Evolutionary conservation across 1,284 basidiomycete genomes (phyloP).

Genomic region (Pseudozyma sp.): DNA sequence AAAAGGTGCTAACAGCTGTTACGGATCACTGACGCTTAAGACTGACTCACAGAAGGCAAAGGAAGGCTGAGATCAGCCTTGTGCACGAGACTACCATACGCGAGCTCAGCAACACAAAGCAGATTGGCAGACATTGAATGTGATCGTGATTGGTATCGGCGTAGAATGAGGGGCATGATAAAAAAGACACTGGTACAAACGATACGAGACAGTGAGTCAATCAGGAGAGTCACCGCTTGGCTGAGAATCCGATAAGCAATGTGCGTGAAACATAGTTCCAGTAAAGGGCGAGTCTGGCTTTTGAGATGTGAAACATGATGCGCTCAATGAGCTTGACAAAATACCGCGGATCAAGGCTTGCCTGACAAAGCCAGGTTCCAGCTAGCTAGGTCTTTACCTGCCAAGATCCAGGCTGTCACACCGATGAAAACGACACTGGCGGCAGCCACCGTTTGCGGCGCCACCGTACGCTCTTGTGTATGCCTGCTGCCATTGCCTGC

Average conservation of each 20-base stretch:
- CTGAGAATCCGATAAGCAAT: neutral
- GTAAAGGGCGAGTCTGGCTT: neutral
- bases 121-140: neutral
- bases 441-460: constrained; percentile 35
- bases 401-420: constrained; percentile 50
- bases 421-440: constrained; percentile 51
- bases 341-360: constrained; percentile 15
- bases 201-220: neutral
- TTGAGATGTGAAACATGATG: neutral
- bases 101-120: neutral
- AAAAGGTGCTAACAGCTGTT: too few relatives aligned
- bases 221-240: too few relatives aligned
- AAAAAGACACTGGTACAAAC: constrained; percentile 15
- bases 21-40: too few relatives aligned
- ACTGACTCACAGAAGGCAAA: too few relatives aligned
- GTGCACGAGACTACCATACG: too few relatives aligned
- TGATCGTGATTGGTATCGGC: constrained; percentile 34
- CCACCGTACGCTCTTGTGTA: constrained; percentile 22
- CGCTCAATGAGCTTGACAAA: neutral
- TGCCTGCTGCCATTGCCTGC: constrained; percentile 5
- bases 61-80: too few relatives aligned
- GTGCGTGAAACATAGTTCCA: neutral
- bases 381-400: constrained; percentile 40
- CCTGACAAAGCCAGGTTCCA: constrained; percentile 24
- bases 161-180: constrained; percentile 17